phyloP scores from a whole-genome alignment of 1,284 basidiomycete genomes.

The Cerioporus squamosus region DNA sequence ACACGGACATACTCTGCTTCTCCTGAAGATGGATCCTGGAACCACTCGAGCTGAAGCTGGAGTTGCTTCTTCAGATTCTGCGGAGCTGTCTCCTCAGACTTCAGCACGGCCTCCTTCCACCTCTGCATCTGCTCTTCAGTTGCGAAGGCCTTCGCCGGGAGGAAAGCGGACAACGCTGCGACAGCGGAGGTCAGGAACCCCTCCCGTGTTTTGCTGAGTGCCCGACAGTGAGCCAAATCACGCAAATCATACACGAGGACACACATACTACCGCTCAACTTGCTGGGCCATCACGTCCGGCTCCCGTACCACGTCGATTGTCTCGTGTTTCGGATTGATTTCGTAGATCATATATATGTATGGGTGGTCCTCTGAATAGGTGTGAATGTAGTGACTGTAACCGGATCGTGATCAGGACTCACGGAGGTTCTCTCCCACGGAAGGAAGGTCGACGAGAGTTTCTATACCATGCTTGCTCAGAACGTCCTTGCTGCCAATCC shows the following conservation, averaged over 20 bases:
- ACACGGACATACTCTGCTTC: slow-evolving; percentile 9
- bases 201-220: neutral
- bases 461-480: slow-evolving; percentile 45
- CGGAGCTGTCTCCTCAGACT: neutral
- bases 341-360: slow-evolving; percentile 3
- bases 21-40: neutral
- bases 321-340: slow-evolving; percentile 8
- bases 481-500: slow-evolving; percentile 35
- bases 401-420: slow-evolving; percentile 33
- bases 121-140: neutral
- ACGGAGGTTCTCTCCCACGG: slow-evolving; percentile 60
- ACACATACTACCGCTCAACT: slow-evolving; percentile 6
- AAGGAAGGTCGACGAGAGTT: slow-evolving; percentile 52
- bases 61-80: slow-evolving; percentile 3
- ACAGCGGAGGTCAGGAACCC: slow-evolving; percentile 6
- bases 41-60: slow-evolving; percentile 7
- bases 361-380: slow-evolving; percentile 5
- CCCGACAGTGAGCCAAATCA: no score
- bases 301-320: slow-evolving; percentile 5
- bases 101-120: slow-evolving; percentile 1
- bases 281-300: neutral
- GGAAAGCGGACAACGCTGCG: slow-evolving; percentile 1
- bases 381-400: neutral
- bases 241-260: no score
- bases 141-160: slow-evolving; percentile 3